Evolutionary conservation across 2,329 filamentous ascomycete genomes (phyloP).

Genomic region (Ophiocordyceps unilateralis): DNA sequence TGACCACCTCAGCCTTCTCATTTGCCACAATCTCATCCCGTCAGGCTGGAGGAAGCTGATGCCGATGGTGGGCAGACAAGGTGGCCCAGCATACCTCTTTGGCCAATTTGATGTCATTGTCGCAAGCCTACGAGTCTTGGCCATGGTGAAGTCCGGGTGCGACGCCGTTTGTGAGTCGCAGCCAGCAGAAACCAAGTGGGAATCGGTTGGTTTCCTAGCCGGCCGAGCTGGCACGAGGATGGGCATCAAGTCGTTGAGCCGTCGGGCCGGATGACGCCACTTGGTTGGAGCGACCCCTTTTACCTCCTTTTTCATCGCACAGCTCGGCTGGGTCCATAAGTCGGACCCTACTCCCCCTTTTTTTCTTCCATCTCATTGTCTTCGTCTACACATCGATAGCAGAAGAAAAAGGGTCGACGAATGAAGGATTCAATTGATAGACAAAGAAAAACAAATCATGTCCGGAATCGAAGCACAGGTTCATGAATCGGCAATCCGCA

Average conservation of each 20-base stretch:
- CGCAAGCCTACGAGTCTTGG: too few species aligned
- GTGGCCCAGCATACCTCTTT: too few species aligned
- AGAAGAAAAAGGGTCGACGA: not conserved
- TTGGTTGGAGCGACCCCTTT: too few species aligned
- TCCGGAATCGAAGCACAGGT: not conserved
- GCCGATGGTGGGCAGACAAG: too few species aligned
- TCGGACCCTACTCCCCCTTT: not conserved
- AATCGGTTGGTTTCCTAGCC: too few species aligned
- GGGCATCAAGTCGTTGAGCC: not conserved
- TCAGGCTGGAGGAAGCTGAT: not conserved
- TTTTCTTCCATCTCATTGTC: not conserved
- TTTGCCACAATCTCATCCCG: too few species aligned
- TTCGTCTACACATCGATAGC: not conserved
- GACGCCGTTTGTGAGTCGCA: too few species aligned
- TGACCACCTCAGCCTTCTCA: too few species aligned
- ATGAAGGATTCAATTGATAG: not conserved
- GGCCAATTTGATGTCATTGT: not conserved
- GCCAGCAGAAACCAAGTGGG: too few species aligned
- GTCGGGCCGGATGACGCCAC: too few species aligned
- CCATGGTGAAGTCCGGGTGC: not conserved
- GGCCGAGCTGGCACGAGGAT: not conserved
- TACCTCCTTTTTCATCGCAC: not conserved
- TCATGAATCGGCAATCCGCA: not conserved
- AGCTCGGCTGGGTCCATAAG: not conserved
- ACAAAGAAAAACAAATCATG: not conserved